Base-by-base conservation (phyloP, 2,329 filamentous ascomycete genomes). In the Pyricularia sp. region DNA sequence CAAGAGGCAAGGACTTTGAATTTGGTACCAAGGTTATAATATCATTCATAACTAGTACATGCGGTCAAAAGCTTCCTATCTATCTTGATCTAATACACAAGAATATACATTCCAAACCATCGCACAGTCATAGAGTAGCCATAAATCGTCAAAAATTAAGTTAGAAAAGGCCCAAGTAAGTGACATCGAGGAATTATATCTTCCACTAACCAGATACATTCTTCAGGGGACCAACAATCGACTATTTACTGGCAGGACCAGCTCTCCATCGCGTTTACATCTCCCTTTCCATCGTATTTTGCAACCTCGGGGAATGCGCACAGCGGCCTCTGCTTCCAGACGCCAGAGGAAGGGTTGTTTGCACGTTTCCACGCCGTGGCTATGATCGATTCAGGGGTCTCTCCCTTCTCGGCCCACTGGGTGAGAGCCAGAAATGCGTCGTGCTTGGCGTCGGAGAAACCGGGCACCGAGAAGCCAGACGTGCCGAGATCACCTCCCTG, bases 301-400 rank as follows among this genome's bases (percentile, higher is more conserved):
- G 75, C 70, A 58, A 73, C 71, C 69, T 73, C 71, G 7, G 75
- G 74, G 67, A 72, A 78, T 59, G 74, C 75, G 73, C 83, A 85
- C 66, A 84, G 74, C 30, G 77, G 77, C 67, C 82, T 76, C 70
- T 77, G 77, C 65, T 80, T 80, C 64, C 77, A 70, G 1, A 83
- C 75, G 2, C 78, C 81, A 23, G 72, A 73, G 20, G 23, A 25
- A 20, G 11, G 64, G 11, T 36, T 25, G 26, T 20, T 70, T n/a
- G 28, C 20, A 36, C 31, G 71, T 26, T 68, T 69, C 72, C 72
- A 75, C 14, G 71, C 70, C 4, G 73, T 74, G 10, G 74, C 74
- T 20, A 74, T 65, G 26, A 75, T 69, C 33, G 67, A 50, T 20
- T 72, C 74, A 0, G 79, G 73, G 0, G 74, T 71, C 0, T 64